Evolutionary conservation across 306 rosid species (phyloP), one percentile per base, ranked within the genome.

Genomic region (Quercus cerris): DNA sequence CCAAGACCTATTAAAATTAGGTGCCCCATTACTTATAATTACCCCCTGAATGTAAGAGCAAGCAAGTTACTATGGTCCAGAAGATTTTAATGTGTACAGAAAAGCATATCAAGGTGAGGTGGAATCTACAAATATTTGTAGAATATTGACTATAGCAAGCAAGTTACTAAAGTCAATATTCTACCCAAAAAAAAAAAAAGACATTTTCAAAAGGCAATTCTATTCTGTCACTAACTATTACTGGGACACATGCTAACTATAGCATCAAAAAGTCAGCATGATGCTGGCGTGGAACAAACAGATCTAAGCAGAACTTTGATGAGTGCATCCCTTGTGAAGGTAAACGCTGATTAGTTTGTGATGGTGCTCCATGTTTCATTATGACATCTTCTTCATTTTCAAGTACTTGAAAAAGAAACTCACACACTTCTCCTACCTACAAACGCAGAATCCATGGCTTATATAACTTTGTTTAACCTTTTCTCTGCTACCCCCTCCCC

Each of bases 141-240:
- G 31, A 3, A 28, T 28, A 28, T 28, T 28, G 4, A 28, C 31
- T 28, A 28, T 28, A 28, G 31, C 31, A 28, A 28, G 31, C 31
- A 28, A 28, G 31, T 28, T 30, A 3, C 85, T 84, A 83, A 91
- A 93, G 86, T 95, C 97, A 81, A 95, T 79, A 28, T 28, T 28
- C 4, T 28, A 28, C 31, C 31, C 31, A 3, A 28, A 28, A 28
- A 27, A 27, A 27, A 27, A 28, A 28, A 28, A 28, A 28, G 10
- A 89, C 92, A 78, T 91, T 94, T 88, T 95, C 99, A 69, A 95
- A 95, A 35, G 99, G 98, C 78, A 95, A 82, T 90, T 93, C 99
- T 77, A 93, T 91, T 46, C 62, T 82, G 80, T 91, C 93, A 20
- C 99, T 95, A 56, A 89, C 74, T 71, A 95, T 89, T 74, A 95